Percentiles rank a stretch among this genome's conserved stretches.
Evolutionary conservation across 805 yeast genomes (phyloP).

Genomic region (Teunomyces cretensis): DNA sequence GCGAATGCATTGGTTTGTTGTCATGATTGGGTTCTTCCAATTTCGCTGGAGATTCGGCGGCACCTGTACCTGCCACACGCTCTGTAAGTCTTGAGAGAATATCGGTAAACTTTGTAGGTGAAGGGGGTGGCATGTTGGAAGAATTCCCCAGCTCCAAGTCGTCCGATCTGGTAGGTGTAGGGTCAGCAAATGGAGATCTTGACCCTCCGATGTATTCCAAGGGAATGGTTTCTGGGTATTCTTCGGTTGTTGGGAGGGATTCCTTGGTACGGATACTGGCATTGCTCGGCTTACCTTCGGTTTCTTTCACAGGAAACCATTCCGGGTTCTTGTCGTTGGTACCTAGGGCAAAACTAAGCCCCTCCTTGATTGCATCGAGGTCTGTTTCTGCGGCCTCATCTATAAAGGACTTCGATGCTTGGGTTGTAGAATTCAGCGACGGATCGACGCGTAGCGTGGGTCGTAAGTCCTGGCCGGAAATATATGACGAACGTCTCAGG

Average conservation of each 20-base stretch:
- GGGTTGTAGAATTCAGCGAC: not conserved
- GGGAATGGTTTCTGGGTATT: slow-evolving; percentile 19
- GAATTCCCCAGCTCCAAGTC: slow-evolving; percentile 20
- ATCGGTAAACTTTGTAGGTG: slow-evolving; percentile 25
- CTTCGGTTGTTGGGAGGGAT: not conserved
- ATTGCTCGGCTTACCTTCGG: not conserved
- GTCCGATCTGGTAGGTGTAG: not conserved
- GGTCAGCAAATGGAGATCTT: slow-evolving; percentile 6
- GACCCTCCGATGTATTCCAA: slow-evolving; percentile 10
- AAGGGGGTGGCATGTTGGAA: slow-evolving; percentile 9
- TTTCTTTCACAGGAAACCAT: slow-evolving; percentile 28
- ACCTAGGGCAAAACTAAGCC: slow-evolving; percentile 36
- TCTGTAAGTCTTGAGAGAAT: slow-evolving; percentile 30
- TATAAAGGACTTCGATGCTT: slow-evolving; percentile 14
- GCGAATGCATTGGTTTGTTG: slow-evolving; percentile 5
- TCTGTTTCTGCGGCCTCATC: slow-evolving; percentile 29
- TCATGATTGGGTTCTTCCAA: not conserved
- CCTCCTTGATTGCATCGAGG: slow-evolving; percentile 32
- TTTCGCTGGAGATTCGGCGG: slow-evolving; percentile 5
- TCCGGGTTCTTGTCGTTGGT: slow-evolving; percentile 18
- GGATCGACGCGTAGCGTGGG: not conserved
- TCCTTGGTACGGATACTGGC: slow-evolving; percentile 4
- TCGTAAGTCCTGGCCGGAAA: not conserved
- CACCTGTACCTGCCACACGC: slow-evolving; percentile 36
- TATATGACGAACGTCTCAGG: not conserved